Conservation (phyloP, 2,329 filamentous ascomycete genomes). For the Aspergillus sergii region DNA sequence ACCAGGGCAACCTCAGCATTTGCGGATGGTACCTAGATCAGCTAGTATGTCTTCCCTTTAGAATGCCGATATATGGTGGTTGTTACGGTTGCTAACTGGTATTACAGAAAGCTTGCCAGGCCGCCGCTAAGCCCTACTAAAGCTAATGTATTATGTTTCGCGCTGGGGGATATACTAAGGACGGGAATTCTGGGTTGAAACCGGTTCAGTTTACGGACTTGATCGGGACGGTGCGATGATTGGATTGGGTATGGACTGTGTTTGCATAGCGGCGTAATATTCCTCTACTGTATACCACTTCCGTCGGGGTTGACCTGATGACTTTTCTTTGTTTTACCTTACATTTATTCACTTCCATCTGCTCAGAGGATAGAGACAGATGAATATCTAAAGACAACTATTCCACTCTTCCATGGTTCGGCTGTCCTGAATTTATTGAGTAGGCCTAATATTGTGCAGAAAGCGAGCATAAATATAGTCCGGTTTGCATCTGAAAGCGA, state of each 20-base stretch:
- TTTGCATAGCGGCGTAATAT: constrained; percentile 27
- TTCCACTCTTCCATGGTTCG: constrained; percentile 20
- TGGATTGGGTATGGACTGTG: constrained; percentile 10
- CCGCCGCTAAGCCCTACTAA: constrained; percentile 73
- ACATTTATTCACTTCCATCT: constrained; percentile 8
- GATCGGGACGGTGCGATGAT: neutral
- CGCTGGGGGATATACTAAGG: neutral
- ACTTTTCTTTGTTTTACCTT: constrained; percentile 4
- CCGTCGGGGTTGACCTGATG: constrained; percentile 1
- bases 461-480: neutral
- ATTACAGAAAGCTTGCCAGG: constrained; percentile 75
- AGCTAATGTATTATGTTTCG: constrained; percentile 12
- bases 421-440: neutral
- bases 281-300: constrained; percentile 20
- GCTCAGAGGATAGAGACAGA: constrained; percentile 11
- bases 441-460: neutral
- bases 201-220: neutral
- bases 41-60: constrained; percentile 54
- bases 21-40: constrained; percentile 99
- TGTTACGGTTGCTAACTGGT: constrained; percentile 29
- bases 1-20: constrained; percentile 90
- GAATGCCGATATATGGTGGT: neutral
- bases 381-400: constrained; percentile 15
- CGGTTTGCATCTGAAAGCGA: neutral
- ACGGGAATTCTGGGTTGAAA: neutral